Conservation (phyloP, 352 stramenopile species). For the Thalassiosira mediterranea region DNA sequence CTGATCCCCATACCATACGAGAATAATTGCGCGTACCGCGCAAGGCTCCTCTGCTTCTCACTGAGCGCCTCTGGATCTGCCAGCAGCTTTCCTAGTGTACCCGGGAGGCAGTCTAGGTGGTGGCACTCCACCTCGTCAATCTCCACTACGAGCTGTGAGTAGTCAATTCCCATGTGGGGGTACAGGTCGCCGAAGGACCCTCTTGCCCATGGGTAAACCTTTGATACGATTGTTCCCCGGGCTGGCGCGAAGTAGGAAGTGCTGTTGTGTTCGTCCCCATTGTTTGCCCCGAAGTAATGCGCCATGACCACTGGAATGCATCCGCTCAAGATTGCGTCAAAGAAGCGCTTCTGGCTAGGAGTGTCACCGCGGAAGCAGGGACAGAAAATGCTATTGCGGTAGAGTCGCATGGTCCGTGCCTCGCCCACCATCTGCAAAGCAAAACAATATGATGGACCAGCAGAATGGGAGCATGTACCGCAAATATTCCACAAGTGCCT, state of each 20-base stretch:
- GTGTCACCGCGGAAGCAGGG: slow-evolving; percentile 61
- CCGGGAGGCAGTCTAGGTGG: slow-evolving; percentile 10
- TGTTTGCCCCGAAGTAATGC: slow-evolving; percentile 32
- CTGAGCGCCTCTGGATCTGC: slow-evolving; percentile 10
- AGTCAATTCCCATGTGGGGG: slow-evolving; percentile 29
- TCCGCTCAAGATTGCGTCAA: slow-evolving; percentile 63
- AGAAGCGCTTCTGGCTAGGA: slow-evolving; percentile 60
- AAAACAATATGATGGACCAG: background rate
- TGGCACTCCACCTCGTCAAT: slow-evolving; percentile 2
- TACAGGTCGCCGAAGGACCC: slow-evolving; percentile 4
- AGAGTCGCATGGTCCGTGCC: slow-evolving; percentile 5
- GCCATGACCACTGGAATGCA: slow-evolving; percentile 68
- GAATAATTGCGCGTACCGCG: slow-evolving; percentile 12
- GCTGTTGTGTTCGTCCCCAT: background rate
- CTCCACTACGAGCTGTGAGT: slow-evolving; percentile 19
- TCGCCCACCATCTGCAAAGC: slow-evolving; percentile 9
- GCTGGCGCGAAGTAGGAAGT: slow-evolving; percentile 15
- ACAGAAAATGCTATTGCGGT: slow-evolving; percentile 51
- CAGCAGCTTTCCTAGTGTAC: slow-evolving; percentile 1
- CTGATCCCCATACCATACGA: slow-evolving; percentile 33
- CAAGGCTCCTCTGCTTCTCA: slow-evolving; percentile 14
- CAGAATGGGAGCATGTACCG: background rate
- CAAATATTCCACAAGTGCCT: background rate
- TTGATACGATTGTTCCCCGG: background rate
- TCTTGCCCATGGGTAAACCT: slow-evolving; percentile 9